A percentile compares a stretch with the other conserved stretches of the same genome.
Conservation (phyloP, 2,329 filamentous ascomycete genomes). For the Coniochaeta prunicola region DNA sequence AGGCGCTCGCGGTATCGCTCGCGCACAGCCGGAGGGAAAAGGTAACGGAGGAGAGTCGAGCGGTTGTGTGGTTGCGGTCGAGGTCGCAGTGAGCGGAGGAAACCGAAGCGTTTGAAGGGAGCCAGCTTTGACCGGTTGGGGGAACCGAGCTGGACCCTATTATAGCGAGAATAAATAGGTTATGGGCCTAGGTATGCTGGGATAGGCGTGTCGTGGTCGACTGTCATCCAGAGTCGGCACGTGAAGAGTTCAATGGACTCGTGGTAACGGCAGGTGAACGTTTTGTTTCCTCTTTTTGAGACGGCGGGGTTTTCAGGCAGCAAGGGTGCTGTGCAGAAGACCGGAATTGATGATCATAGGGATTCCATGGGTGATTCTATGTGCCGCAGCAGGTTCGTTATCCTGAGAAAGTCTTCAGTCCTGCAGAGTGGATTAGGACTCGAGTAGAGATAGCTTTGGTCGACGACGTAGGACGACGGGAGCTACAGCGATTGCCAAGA, state of each 20-base stretch:
- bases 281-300: too few species aligned
- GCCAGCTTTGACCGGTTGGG: conserved; percentile 31
- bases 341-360: background rate
- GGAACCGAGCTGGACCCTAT: background rate
- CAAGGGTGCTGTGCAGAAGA: background rate
- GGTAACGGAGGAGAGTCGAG: conserved; percentile 51
- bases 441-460: too few species aligned
- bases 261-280: background rate
- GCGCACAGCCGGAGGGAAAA: conserved; percentile 59
- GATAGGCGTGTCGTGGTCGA: background rate
- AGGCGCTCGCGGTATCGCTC: conserved; percentile 59
- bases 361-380: background rate
- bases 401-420: too few species aligned
- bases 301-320: background rate
- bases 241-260: background rate
- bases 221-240: background rate
- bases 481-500: background rate
- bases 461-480: too few species aligned
- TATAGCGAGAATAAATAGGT: background rate
- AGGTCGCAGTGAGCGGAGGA: conserved; percentile 7
- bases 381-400: background rate
- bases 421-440: background rate
- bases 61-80: conserved; percentile 33
- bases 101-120: conserved; percentile 32
- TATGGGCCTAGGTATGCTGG: background rate